Evolutionary conservation across 768 basidiomycete species (phyloP).

Genomic region (Macrolepiota fuliginosa): DNA sequence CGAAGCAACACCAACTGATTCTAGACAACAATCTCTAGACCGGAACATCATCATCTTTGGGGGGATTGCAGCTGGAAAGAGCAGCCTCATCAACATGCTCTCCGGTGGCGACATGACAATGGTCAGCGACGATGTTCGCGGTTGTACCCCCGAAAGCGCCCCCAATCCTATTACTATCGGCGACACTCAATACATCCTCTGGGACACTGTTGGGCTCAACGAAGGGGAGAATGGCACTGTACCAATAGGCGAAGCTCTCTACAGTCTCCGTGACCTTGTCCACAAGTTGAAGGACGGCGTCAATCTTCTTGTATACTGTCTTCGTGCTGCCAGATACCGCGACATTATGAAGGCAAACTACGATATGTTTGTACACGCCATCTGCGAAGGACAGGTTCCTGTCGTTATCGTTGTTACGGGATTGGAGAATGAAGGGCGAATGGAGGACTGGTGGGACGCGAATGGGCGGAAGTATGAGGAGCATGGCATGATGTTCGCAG

Average conservation of each 20-base stretch:
- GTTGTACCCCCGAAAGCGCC: too few species aligned
- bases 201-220: conserved; percentile 35
- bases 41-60: too few species aligned
- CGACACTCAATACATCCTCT: too few species aligned
- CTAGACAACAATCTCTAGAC: too few species aligned
- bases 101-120: too few species aligned
- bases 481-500: conserved; percentile 1
- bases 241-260: conserved; percentile 16
- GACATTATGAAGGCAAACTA: neutral
- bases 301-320: conserved; percentile 8
- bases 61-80: too few species aligned
- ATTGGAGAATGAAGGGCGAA: conserved; percentile 1
- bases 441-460: neutral
- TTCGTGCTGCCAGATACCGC: neutral
- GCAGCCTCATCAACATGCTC: too few species aligned
- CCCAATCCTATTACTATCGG: too few species aligned
- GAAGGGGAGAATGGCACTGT: conserved; percentile 26
- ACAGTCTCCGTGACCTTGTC: conserved; percentile 16
- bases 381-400: neutral
- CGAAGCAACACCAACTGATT: too few species aligned
- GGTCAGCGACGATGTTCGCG: too few species aligned
- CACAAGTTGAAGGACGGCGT: neutral
- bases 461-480: neutral
- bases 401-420: conserved; percentile 3
- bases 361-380: neutral